A percentile compares a stretch with the other conserved stretches of the same genome.
phyloP scores from a whole-genome alignment of 345 rosid genomes.

The Sonneratia alba region DNA sequence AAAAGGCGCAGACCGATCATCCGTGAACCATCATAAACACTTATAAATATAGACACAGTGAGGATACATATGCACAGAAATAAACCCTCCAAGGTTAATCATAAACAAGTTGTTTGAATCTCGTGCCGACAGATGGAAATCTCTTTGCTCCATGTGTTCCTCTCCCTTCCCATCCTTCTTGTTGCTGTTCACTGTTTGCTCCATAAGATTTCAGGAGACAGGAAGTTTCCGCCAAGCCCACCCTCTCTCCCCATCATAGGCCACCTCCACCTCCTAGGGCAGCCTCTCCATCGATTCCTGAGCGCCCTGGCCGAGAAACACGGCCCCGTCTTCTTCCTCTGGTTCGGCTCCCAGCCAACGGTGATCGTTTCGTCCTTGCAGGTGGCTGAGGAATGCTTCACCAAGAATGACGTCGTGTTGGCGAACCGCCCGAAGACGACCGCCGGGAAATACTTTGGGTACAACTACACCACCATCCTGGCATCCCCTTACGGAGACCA shows the following conservation, averaged over 20 bases:
- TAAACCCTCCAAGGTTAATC: not conserved
- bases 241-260: conserved; percentile 21
- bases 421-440: conserved; percentile 11
- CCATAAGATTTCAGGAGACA: conserved; percentile 1
- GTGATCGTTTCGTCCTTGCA: conserved; percentile 6
- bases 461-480: conserved; percentile 2
- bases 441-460: not conserved
- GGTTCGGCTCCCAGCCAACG: conserved; percentile 21
- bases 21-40: too few relatives aligned
- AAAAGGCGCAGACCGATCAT: not conserved
- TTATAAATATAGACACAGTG: too few relatives aligned
- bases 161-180: not conserved
- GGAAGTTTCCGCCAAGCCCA: conserved; percentile 33
- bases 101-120: too few relatives aligned
- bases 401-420: conserved; percentile 7
- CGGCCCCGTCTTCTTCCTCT: conserved; percentile 34
- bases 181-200: conserved; percentile 5
- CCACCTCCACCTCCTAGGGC: conserved; percentile 33
- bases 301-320: conserved; percentile 24
- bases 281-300: conserved; percentile 19
- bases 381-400: conserved; percentile 14
- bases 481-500: conserved; percentile 1
- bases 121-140: not conserved
- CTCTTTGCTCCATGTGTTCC: not conserved
- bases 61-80: too few relatives aligned